Evolutionary conservation across 2,329 filamentous ascomycete genomes (phyloP).

Genomic region (Chrysosporium keratinophilum): DNA sequence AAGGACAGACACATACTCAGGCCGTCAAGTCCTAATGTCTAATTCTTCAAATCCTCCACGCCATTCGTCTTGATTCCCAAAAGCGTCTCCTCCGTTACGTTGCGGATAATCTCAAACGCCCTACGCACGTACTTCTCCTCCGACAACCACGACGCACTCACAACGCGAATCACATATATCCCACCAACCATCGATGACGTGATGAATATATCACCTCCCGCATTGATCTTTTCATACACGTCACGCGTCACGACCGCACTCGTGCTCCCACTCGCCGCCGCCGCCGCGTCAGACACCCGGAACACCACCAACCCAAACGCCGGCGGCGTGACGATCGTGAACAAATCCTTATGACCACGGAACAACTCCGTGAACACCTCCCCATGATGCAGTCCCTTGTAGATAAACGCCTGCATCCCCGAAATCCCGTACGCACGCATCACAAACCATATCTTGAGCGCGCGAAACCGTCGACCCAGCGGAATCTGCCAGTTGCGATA

Average conservation of each 20-base stretch:
- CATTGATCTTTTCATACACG: constrained; percentile 66
- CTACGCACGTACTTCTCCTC: constrained; percentile 62
- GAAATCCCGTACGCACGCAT: constrained; percentile 68
- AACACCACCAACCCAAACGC: constrained; percentile 72
- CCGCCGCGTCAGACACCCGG: constrained; percentile 43
- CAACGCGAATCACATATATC: constrained; percentile 68
- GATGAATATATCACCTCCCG: constrained; percentile 66
- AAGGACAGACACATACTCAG: neutral
- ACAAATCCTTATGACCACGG: constrained; percentile 53
- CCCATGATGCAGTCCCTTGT: constrained; percentile 57
- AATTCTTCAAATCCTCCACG: neutral
- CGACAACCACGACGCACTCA: constrained; percentile 59
- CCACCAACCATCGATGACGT: constrained; percentile 66
- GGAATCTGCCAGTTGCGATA: constrained; percentile 98
- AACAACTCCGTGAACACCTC: constrained; percentile 58
- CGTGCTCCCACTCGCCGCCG: constrained; percentile 2
- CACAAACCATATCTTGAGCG: constrained; percentile 92
- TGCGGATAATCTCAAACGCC: constrained; percentile 64
- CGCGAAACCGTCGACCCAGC: constrained; percentile 75
- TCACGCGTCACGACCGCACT: constrained; percentile 54
- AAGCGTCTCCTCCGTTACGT: constrained; percentile 48
- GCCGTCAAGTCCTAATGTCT: neutral
- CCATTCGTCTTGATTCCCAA: constrained; percentile 4
- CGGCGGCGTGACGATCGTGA: constrained; percentile 63
- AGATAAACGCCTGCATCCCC: constrained; percentile 64